Evolutionary conservation across 345 rosid species (phyloP).

Genomic region (Eucalyptus tenuipes): DNA sequence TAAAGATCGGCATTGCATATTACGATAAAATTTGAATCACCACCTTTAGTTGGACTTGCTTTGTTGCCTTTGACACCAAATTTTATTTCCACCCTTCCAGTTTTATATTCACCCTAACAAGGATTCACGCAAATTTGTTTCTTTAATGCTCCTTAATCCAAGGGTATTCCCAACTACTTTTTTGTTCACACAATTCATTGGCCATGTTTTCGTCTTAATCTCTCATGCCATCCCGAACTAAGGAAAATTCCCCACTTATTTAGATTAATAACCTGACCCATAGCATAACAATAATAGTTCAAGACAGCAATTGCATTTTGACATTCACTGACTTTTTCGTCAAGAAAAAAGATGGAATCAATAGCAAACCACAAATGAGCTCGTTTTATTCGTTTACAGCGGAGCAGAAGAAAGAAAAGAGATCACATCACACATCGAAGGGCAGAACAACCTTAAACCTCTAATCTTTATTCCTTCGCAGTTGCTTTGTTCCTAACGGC

Average conservation of each 20-base stretch:
- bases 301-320: neutral
- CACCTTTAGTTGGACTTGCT: neutral
- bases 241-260: neutral
- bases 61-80: neutral
- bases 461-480: neutral
- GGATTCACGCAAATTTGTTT: neutral
- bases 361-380: neutral
- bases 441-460: neutral
- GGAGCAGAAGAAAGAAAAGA: neutral
- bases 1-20: neutral
- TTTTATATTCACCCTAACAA: neutral
- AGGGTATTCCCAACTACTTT: neutral
- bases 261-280: neutral
- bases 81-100: fast-evolving
- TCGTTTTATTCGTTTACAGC: neutral
- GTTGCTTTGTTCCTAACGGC: neutral
- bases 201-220: neutral
- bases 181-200: neutral
- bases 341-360: neutral
- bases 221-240: neutral
- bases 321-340: neutral
- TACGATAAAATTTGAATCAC: neutral
- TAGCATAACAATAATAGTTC: neutral
- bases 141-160: neutral
- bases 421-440: neutral